Percentiles rank a stretch among this genome's conserved stretches.
Conservation (phyloP, 176 grass and related monocot species). For the Triticum turgidum region DNA sequence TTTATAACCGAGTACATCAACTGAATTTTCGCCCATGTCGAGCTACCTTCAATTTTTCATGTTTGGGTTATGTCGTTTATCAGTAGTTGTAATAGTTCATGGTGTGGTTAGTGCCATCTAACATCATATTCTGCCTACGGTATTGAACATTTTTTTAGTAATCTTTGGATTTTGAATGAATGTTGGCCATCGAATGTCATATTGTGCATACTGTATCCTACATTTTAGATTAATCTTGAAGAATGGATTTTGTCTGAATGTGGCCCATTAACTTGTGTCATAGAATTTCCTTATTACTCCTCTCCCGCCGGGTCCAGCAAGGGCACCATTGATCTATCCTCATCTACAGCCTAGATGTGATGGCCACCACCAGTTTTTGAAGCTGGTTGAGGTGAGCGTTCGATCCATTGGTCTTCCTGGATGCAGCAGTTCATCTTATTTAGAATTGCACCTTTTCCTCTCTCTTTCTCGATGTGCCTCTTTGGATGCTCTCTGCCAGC, state of each 20-base stretch:
- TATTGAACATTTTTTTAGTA: background rate
- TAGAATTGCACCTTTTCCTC: too few relatives aligned
- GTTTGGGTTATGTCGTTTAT: conserved; percentile 10
- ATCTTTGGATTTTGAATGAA: background rate
- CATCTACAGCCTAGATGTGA: too few relatives aligned
- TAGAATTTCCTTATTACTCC: background rate
- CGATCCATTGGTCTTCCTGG: too few relatives aligned
- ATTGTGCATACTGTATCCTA: background rate
- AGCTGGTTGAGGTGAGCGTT: too few relatives aligned
- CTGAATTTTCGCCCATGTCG: background rate
- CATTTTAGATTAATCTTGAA: background rate
- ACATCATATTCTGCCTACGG: background rate
- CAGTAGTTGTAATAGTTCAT: background rate
- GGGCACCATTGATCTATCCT: too few relatives aligned
- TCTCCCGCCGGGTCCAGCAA: too few relatives aligned
- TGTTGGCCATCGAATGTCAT: background rate
- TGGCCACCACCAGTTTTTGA: too few relatives aligned
- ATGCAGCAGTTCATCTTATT: too few relatives aligned
- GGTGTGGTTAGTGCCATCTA: background rate
- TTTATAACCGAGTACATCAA: conserved; percentile 18
- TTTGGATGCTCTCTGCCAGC: too few relatives aligned
- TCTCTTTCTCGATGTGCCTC: too few relatives aligned
- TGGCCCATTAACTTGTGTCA: background rate
- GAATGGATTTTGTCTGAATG: background rate
- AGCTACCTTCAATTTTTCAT: background rate